Percentiles rank a stretch among this genome's conserved stretches.
phyloP scores from a whole-genome alignment of 2,329 filamentous ascomycete genomes.

The Nemania abortiva region DNA sequence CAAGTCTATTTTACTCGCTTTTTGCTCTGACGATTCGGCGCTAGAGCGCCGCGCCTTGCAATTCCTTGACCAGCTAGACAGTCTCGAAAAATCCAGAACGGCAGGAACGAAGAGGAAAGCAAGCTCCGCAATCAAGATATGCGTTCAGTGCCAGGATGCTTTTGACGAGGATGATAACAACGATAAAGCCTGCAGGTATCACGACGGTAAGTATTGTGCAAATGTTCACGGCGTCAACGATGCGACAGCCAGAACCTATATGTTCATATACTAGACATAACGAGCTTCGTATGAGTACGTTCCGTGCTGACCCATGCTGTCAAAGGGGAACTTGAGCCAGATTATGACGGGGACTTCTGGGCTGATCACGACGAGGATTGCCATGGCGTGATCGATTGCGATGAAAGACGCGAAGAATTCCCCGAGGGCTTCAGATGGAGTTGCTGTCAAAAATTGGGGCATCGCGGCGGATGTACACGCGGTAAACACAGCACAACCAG shows the following conservation, averaged over 20 bases:
- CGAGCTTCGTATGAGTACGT: background rate
- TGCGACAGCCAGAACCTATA: background rate
- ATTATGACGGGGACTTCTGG: constrained; percentile 46
- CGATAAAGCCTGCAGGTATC: constrained; percentile 28
- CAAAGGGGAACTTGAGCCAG: constrained; percentile 44
- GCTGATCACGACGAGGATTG: constrained; percentile 47
- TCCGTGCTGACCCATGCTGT: background rate
- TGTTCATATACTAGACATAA: too few species aligned
- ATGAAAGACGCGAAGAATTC: background rate
- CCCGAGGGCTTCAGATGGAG: constrained; percentile 19
- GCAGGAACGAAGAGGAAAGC: constrained; percentile 34
- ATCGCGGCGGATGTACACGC: constrained; percentile 14
- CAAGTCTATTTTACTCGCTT: constrained; percentile 15
- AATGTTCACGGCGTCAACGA: background rate
- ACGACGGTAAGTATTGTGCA: constrained; percentile 24
- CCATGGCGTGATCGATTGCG: constrained; percentile 47
- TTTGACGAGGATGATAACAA: constrained; percentile 37
- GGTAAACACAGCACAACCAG: background rate
- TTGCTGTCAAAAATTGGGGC: constrained; percentile 12
- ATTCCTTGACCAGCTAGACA: constrained; percentile 2
- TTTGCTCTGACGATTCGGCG: constrained; percentile 8
- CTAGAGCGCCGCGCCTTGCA: background rate
- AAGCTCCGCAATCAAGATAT: constrained; percentile 26
- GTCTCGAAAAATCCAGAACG: background rate
- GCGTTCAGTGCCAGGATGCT: constrained; percentile 34